Conservation (phyloP, 257 asterid species). For the Gynochthodes officinalis region DNA sequence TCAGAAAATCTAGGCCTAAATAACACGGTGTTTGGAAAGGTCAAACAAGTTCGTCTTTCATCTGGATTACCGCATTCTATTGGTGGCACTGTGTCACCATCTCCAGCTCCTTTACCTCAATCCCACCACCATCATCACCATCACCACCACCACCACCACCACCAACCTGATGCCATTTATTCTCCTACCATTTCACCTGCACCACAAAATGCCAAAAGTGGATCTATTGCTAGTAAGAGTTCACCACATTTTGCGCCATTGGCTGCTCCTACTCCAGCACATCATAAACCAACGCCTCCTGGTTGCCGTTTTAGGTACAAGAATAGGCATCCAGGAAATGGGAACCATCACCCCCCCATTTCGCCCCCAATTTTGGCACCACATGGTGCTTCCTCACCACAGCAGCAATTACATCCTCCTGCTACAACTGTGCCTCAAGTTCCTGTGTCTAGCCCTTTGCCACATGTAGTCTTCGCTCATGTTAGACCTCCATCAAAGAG, state of each 20-base stretch:
- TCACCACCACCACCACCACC: conserved; percentile 50
- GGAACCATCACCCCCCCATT: conserved; percentile 45
- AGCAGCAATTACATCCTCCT: conserved; percentile 28
- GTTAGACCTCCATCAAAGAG: conserved; percentile 53
- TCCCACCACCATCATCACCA: conserved; percentile 40
- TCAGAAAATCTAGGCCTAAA: conserved; percentile 85
- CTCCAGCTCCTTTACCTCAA: conserved; percentile 52
- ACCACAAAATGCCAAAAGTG: conserved; percentile 35
- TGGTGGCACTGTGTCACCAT: conserved; percentile 41
- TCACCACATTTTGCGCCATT: conserved; percentile 39
- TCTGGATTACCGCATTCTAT: conserved; percentile 63
- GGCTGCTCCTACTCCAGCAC: conserved; percentile 44
- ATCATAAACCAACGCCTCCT: conserved; percentile 51
- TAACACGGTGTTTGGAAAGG: conserved; percentile 88
- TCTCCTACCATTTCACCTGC: conserved; percentile 72
- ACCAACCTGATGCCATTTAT: conserved; percentile 27
- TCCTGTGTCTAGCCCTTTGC: conserved; percentile 53
- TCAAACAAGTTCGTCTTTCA: conserved; percentile 93
- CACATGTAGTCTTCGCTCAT: conserved; percentile 46
- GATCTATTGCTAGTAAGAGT: conserved; percentile 29
- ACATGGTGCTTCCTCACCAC: conserved; percentile 44
- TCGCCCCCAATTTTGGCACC: conserved; percentile 57
- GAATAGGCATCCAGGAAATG: conserved; percentile 47
- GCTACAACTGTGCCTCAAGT: conserved; percentile 33
- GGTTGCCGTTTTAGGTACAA: conserved; percentile 49